Base-by-base conservation (phyloP, 2,329 filamentous ascomycete genomes). In the Penicillium sp. region DNA sequence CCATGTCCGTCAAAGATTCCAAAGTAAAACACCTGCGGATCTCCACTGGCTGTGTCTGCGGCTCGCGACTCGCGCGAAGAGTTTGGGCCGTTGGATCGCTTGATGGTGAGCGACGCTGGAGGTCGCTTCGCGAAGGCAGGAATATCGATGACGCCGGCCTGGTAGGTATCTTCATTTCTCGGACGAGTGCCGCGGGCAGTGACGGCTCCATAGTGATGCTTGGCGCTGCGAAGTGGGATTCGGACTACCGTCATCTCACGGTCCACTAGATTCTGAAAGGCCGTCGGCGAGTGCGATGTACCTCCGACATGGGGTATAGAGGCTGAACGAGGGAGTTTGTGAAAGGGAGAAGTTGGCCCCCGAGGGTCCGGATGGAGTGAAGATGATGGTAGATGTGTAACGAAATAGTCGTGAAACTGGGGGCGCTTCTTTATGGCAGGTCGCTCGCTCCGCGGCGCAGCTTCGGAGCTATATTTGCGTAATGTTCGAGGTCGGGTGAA, bases 21-120 rank as follows among this genome's bases (percentile, higher is more conserved):
- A 83, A 97, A 99, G 78, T 98, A 99, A 78, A 99, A 99, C 37
- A 98, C 89, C 75, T 98, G 94, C 1, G 94, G 94, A 73, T 98
- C 94, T 2, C 94, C 94, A 65, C 87, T 91, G 1, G 91, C 87
- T 66, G 89, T 91, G 61, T 91, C 91, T 6, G 92, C 91, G 10
- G 66, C 78, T 84, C 87, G 26, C 86, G 91, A 54, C 85, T 88
- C 77, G 88, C 88, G 64, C 82, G 65, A 44, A 26, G 63, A 30
- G 9, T 85, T 26, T 47, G 64, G 62, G 42, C 67, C 68, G 45
- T 66, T 70, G 24, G 62, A 69, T 65, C 68, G 69, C 38, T 61
- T 74, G 33, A 78, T 77, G 1, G 83, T 86, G 63, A 88, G 70
- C 28, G 85, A 87, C 49, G 91, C 84, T 13, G 94, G 93, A 4